These are phyloP conservation scores for Erythrophleum fordii DNA, from an alignment of 306 rosid genomes.

Conservation along the genomic window DNA sequence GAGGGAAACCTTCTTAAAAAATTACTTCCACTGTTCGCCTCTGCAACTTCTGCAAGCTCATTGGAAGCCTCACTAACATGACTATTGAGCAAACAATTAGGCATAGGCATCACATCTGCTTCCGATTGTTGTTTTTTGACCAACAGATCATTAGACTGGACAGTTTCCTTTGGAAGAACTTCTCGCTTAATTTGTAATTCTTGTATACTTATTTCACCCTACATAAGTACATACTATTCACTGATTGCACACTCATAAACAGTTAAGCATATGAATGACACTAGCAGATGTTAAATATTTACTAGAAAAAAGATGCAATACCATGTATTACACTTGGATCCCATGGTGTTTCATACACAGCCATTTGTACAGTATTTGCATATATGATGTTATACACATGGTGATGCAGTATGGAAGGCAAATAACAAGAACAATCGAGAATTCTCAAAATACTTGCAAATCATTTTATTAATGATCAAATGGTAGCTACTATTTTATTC, in stretches of 20 bases:
- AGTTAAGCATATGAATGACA: slow-evolving; percentile 15
- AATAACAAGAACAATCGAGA: not conserved
- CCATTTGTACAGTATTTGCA: too few species aligned
- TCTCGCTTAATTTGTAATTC: slow-evolving; percentile 47
- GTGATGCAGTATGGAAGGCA: too few species aligned
- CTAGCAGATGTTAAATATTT: slow-evolving; percentile 15
- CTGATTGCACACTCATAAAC: slow-evolving; percentile 24
- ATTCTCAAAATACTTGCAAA: not conserved
- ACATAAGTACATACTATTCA: slow-evolving; percentile 39
- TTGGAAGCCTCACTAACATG: slow-evolving; percentile 44
- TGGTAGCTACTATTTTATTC: too few species aligned
- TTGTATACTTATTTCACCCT: slow-evolving; percentile 63
- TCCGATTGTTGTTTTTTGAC: slow-evolving; percentile 41
- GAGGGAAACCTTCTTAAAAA: slow-evolving; percentile 76
- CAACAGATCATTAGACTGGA: slow-evolving; percentile 30
- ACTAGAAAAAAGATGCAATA: not conserved
- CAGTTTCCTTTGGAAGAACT: slow-evolving; percentile 44
- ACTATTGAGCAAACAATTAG: slow-evolving; percentile 44
- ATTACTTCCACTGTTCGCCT: slow-evolving; percentile 51
- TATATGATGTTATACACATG: not conserved
- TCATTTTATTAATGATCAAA: not conserved
- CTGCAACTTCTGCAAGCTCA: slow-evolving; percentile 55
- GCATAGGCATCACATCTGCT: slow-evolving; percentile 50
- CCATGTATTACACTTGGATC: not conserved
- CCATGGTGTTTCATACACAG: too few species aligned